Evolutionary conservation across 805 yeast genomes (phyloP), one percentile per base, ranked within the genome.

Genomic region (Clavispora asparagi): DNA sequence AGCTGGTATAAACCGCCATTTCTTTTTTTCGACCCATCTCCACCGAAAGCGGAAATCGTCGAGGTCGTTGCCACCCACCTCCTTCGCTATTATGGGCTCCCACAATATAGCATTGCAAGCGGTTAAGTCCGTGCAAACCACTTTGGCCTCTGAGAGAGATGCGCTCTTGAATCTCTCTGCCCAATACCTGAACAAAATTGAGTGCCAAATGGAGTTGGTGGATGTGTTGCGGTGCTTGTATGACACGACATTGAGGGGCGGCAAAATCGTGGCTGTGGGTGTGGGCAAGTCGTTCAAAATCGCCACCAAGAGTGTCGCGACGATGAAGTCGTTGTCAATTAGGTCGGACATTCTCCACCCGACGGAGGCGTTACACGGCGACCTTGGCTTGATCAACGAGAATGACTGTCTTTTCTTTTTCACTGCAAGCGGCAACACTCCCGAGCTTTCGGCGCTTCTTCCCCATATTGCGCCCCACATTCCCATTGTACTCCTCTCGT

Each of bases 321-420:
- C 96, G 5, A 68, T 89, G 63, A 87, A 85, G 59, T 87, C 96
- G 0, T 70, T 90, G 47, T 82, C 90, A 28, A 75, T 89, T 43
- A 82, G 79, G 43, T 73, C 95, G 0, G 77, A 81, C 0, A 55
- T 77, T 1, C 66, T 89, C 44, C 96, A 89, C 59, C 96, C 97
- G 0, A 69, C 87, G 4, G 97, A 89, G 50, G 96, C 96, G 0
- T 68, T 90, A 16, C 97, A 89, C 61, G 97, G 97, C 6, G 97
- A 89, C 62, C 73, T 89, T 55, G 97, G 97, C 2, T 65, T 83
- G 33, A 65, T 90, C 8, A 65, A 78, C 42, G 78, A 76, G 25
- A 74, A 74, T 14, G 87, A 85, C 52, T 68, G 78, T 29, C 50
- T 89, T 43, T 62, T 90, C 2, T 68, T 87, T 56, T 78, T 89